Base-by-base conservation (phyloP, 73 alveolate species). In the Symbiodinium pilosum region DNA sequence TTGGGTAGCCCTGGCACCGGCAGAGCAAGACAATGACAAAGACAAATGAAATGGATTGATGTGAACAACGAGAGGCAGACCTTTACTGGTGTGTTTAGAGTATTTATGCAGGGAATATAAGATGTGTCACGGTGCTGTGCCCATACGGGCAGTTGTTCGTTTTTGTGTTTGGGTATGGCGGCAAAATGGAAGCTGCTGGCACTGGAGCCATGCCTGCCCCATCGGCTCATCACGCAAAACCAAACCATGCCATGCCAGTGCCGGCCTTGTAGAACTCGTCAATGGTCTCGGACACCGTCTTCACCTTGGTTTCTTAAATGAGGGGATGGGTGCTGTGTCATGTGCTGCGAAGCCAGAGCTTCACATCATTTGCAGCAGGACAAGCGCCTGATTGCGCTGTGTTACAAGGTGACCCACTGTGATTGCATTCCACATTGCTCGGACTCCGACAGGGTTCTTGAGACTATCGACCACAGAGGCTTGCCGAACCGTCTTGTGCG, bases 391-490 rank as follows among this genome's bases (percentile, higher is more conserved):
- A 26, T 30, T 20, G 9, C 38, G n/a, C 83, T 16, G n/a, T 5
- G 83, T 34, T 64, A 16, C 11, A 64, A 30, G 83, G 8, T 34
- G 83, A 30, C 12, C 71, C 12, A 16, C 30, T n/a, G n/a, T n/a
- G n/a, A n/a, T n/a, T n/a, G 20, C 9, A 52, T 52, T 26, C 77
- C 6, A 59, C 38, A 59, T 8, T 4, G 8, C 77, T 26, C 38
- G 11, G 85, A n/a, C 43, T n/a, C 85, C n/a, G 85, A 12, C 97
- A 26, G 97, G 97, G 88, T 91, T 91, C 77, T 91, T 91, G 40
- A 91, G 97, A 88, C 88, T 69, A n/a, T 91, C 97, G 47, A 91
- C 97, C 84, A 91, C 97, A 4, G 97, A 91, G 42, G 97, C 97
- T 8, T 91, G 97, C 41, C 97, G 97, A 41, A 88, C 52, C 41